These are phyloP conservation scores for Pouteria glomerata DNA, from an alignment of 148 eudicot genomes.

Conservation along the genomic window DNA sequence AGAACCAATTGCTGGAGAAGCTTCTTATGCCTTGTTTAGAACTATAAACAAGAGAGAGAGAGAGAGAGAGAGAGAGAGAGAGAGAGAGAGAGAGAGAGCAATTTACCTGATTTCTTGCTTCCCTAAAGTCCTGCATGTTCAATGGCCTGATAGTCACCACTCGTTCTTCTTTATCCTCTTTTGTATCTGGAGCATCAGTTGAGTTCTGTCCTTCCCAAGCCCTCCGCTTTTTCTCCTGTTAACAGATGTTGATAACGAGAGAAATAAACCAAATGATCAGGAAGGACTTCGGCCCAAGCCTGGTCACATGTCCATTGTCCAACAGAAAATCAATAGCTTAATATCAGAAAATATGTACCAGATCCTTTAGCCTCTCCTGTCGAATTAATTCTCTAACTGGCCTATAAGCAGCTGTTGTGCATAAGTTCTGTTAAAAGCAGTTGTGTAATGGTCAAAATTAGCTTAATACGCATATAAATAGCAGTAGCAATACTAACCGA, in stretches of 20 bases:
- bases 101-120: conserved; percentile 74
- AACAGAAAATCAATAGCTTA: background rate
- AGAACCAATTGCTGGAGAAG: background rate
- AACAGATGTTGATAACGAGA: background rate
- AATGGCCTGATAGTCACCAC: conserved; percentile 60
- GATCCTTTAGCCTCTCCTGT: conserved; percentile 77
- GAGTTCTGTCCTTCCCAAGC: conserved; percentile 29
- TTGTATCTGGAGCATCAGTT: conserved; percentile 11
- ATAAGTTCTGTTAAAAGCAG: conserved; percentile 55
- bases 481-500: background rate
- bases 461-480: background rate
- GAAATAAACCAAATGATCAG: background rate
- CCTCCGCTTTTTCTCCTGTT: conserved; percentile 48
- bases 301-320: too few relatives aligned
- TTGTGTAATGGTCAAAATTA: conserved; percentile 9
- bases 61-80: background rate
- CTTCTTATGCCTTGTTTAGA: background rate
- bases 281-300: too few relatives aligned
- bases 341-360: conserved; percentile 26
- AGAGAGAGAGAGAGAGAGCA: background rate
- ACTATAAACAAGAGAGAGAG: background rate
- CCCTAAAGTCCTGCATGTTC: conserved; percentile 67
- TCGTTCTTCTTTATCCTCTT: conserved; percentile 44
- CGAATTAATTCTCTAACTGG: conserved; percentile 88
- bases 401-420: conserved; percentile 94